A percentile compares a stretch with the other conserved stretches of the same genome.
phyloP scores from a whole-genome alignment of 2,329 filamentous ascomycete species.

The Paecilomyces variotii region DNA sequence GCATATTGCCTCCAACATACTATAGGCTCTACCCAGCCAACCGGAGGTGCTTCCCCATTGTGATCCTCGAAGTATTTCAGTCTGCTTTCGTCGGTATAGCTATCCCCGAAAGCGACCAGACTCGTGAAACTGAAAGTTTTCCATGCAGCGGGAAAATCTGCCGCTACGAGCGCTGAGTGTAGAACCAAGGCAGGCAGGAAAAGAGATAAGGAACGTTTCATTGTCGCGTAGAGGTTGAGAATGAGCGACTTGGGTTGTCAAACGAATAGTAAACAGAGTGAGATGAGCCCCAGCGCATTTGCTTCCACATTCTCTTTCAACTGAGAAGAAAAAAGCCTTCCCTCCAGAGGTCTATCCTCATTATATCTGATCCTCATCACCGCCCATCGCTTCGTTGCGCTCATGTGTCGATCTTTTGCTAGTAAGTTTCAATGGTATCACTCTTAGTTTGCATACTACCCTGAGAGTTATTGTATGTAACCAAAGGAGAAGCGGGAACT shows the following conservation, averaged over 20 bases:
- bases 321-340: background rate
- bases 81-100: constrained; percentile 66
- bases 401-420: background rate
- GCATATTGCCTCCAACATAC: constrained; percentile 19
- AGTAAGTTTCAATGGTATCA: background rate
- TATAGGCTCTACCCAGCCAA: constrained; percentile 47
- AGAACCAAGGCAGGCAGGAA: background rate
- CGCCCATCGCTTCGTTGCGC: background rate
- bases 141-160: constrained; percentile 9
- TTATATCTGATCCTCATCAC: background rate
- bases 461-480: background rate
- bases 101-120: constrained; percentile 65
- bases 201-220: background rate
- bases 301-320: background rate
- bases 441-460: background rate
- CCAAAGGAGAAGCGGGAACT: background rate
- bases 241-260: background rate
- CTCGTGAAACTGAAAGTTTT: constrained; percentile 47
- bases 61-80: constrained; percentile 54
- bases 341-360: background rate
- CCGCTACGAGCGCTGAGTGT: background rate
- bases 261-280: background rate
- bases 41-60: constrained; percentile 53
- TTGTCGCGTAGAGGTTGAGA: background rate
- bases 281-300: background rate